phyloP scores from a whole-genome alignment of 768 basidiomycete species.

The Hericium rajendrae region DNA sequence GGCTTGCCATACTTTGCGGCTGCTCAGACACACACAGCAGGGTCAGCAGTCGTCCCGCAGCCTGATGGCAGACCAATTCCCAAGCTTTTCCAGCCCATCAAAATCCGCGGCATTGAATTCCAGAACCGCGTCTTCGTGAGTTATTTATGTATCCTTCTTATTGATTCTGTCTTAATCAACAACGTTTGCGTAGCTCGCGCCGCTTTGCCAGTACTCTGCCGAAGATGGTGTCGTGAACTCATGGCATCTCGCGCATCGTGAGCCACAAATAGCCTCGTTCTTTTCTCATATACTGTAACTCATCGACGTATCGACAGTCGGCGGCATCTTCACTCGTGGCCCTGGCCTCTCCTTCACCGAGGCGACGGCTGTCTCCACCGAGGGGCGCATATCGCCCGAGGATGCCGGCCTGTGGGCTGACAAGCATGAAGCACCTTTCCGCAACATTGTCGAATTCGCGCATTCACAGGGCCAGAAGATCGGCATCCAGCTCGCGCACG shows the following conservation, averaged over 20 bases:
- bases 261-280: background rate
- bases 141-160: too few relatives aligned
- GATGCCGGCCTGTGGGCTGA: conserved; percentile 16
- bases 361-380: conserved; percentile 49
- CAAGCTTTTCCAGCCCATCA: conserved; percentile 17
- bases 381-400: conserved; percentile 58
- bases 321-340: conserved; percentile 10
- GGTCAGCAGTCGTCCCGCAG: conserved; percentile 33
- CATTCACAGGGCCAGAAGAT: conserved; percentile 62
- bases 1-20: conserved; percentile 20
- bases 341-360: conserved; percentile 56
- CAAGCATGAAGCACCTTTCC: conserved; percentile 37
- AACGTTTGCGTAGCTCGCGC: background rate
- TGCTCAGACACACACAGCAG: conserved; percentile 32
- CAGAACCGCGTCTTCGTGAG: conserved; percentile 21
- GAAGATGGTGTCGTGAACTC: background rate
- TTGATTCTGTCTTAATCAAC: too few relatives aligned
- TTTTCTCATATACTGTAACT: background rate
- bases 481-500: conserved; percentile 68
- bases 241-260: conserved; percentile 5
- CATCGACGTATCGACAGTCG: conserved; percentile 20
- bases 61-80: conserved; percentile 31
- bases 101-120: conserved; percentile 25
- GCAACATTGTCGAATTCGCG: conserved; percentile 55
- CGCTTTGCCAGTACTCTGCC: conserved; percentile 4